phyloP scores from a whole-genome alignment of 2,329 filamentous ascomycete species.

The Erysiphe neolycopersici region DNA sequence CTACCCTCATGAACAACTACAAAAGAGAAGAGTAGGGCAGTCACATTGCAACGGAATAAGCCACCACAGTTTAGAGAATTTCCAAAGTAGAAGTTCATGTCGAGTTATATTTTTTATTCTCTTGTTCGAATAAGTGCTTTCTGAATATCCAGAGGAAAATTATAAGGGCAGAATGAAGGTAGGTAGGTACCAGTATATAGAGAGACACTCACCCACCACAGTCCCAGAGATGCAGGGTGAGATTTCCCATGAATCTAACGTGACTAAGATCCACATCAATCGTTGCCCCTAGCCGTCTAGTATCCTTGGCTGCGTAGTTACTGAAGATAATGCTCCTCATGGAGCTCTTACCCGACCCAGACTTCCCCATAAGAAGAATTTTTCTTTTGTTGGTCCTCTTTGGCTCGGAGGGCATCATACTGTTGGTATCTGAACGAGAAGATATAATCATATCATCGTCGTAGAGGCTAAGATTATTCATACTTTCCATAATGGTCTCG shows the following conservation, averaged over 20 bases:
- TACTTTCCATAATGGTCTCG: no score
- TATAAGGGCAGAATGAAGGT: not conserved
- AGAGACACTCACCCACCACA: constrained; percentile 46
- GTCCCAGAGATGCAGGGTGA: constrained; percentile 95
- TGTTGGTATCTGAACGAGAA: no score
- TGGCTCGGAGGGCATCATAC: constrained; percentile 4
- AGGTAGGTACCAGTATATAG: not conserved
- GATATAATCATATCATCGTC: no score
- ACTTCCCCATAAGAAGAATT: constrained; percentile 80
- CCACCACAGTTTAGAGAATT: no score
- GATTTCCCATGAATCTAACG: constrained; percentile 94
- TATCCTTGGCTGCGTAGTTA: constrained; percentile 95
- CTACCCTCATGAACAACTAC: no score
- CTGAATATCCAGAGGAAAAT: not conserved
- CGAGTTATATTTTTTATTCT: no score
- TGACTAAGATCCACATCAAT: constrained; percentile 97
- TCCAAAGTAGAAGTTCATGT: no score
- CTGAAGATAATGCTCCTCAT: constrained; percentile 99
- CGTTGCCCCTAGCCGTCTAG: constrained; percentile 71
- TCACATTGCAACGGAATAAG: no score
- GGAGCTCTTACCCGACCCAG: constrained; percentile 87
- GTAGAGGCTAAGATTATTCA: no score
- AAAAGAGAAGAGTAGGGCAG: no score
- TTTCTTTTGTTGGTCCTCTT: constrained; percentile 57
- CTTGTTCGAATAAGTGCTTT: no score